A percentile compares a stretch with the other conserved stretches of the same genome.
Evolutionary conservation across 805 yeast species (phyloP).

Genomic region (Candida chilensis): DNA sequence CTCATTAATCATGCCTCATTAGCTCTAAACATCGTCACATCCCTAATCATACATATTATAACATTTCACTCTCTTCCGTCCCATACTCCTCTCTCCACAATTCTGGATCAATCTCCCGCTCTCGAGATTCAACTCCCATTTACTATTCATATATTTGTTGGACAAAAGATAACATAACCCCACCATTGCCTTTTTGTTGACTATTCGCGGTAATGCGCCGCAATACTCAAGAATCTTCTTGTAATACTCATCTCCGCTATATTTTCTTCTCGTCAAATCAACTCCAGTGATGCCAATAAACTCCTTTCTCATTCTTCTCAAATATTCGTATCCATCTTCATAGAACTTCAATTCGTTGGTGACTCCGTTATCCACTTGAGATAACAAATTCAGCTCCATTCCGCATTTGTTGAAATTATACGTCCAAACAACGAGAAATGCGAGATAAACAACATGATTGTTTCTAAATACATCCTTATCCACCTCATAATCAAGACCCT

Average conservation of each 20-base stretch:
- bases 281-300: conserved; percentile 15
- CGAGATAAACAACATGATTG: conserved; percentile 24
- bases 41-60: conserved; percentile 25
- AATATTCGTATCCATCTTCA: conserved; percentile 27
- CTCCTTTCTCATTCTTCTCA: conserved; percentile 22
- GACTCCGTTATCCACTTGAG: conserved; percentile 9
- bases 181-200: conserved; percentile 25
- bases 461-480: conserved; percentile 24
- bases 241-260: conserved; percentile 12
- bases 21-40: no score
- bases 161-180: conserved; percentile 33
- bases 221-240: conserved; percentile 22
- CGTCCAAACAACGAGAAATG: conserved; percentile 30
- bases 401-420: conserved; percentile 23
- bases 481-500: conserved; percentile 16
- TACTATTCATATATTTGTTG: conserved; percentile 22
- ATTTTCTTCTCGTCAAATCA: conserved; percentile 7
- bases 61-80: conserved; percentile 23
- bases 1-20: no score
- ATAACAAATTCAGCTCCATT: conserved; percentile 14
- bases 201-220: conserved; percentile 18
- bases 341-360: conserved; percentile 13
- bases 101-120: conserved; percentile 30
- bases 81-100: conserved; percentile 29
- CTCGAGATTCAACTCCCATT: conserved; percentile 31